Evolutionary conservation across 345 rosid genomes (phyloP), one percentile per base, ranked within the genome.

Genomic region (Salix koriyanagi): DNA sequence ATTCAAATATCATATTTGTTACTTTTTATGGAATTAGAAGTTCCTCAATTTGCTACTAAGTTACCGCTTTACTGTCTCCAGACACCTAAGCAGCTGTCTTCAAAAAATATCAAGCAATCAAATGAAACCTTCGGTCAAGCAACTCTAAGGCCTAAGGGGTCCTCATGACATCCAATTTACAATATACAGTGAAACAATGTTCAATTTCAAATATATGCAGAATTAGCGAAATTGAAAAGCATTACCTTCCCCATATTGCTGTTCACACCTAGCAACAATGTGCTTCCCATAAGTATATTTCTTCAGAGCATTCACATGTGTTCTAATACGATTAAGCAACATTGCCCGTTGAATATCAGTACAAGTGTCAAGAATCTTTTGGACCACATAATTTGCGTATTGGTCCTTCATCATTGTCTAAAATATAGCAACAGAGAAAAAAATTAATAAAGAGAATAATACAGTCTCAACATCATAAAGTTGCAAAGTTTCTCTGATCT

Each of bases 341-440:
- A 91, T 69, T 80, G 80, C 91, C 75, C 92, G 87, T 78, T 91
- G 98, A 8, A 76, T 80, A 71, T 90, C 97, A 80, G 80, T 87
- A 81, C 96, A 81, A 34, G 84, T 86, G 77, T 96, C 97, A 74
- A 96, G 91, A 81, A 96, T 88, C 87, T 96, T 96, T 79, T 94
- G 97, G 75, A 96, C 89, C 85, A 96, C 99, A 77, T 92, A 96
- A 79, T 96, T 96, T 58, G 97, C 97, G 82, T 74, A 96, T 75
- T 96, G 99, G 81, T 96, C 99, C 84, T 96, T 96, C 98, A 96
- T 94, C 99, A 96, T 96, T 65, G 83, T 84, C 98, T 96, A 32
- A 52, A 69, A 30, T 60, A 75, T 7, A 72, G 28, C 71, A 79
- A 67, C 58, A 73, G 37, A 65, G 34, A 14, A 64, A 70, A 30